Evolutionary conservation across 371 early-diverging fungal genomes (phyloP), one percentile per base, ranked within the genome.

Genomic region (Basidiobolus meristosporus): DNA sequence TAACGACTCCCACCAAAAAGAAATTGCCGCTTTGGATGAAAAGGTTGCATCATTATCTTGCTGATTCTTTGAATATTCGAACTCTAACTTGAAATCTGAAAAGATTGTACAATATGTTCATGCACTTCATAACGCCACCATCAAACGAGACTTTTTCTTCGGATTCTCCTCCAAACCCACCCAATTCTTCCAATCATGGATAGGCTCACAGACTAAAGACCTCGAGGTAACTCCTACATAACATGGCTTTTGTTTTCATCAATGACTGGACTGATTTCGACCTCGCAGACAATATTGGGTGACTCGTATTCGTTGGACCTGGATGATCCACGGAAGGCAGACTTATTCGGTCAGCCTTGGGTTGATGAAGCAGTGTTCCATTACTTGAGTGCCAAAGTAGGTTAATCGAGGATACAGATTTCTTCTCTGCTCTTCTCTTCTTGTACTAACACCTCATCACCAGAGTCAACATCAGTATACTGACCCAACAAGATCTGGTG

Each of bases 141-240:
- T 82, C 32, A 91, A 91, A 53, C 86, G 93, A 3, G 92, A 91
- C 47, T 97, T 97, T 53, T 65, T 97, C 65, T 58, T 77, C 29
- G 62, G 74, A 32, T 97, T 92, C 57, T 67, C 86, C 3, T 59
- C 72, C 19, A 73, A 86, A 42, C 95, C 97, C 0, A 79, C 78
- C 16, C 77, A 73, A 22, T 92, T 93, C 53, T 71, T 91, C 46
- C 83, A 91, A 51, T 67, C 76, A 40, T 91, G 90, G 90, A 66
- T 92, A 20, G 89, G 81, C 7, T 77, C 77, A 51, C 93, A 93
- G 60, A 77, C 81, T 44, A 63, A 86, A 38, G 95, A 96, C 59
- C 52, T 93, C 46, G 87, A 90, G 59, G 74, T 76, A 26, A 5
- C 26, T 26, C 3, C 26, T 26, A 26, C n/a, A n/a, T n/a, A n/a